phyloP scores from a whole-genome alignment of 148 eudicot genomes.

The Fagopyrum tataricum region DNA sequence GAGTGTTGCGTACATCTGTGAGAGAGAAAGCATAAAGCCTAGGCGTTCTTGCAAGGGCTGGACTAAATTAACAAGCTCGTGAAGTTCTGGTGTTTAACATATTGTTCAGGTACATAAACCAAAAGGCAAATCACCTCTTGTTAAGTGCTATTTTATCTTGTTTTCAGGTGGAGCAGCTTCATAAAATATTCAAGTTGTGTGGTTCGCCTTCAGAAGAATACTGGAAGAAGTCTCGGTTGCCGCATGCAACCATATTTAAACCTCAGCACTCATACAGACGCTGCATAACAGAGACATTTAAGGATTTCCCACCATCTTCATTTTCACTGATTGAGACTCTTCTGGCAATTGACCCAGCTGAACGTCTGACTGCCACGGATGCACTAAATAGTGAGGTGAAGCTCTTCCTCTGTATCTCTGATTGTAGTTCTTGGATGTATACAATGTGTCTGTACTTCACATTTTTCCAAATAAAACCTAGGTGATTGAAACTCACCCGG shows the following conservation, averaged over 20 bases:
- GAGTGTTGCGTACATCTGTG: too few relatives aligned
- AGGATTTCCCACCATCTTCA: slow-evolving; percentile 72
- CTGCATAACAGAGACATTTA: slow-evolving; percentile 65
- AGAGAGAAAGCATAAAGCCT: too few relatives aligned
- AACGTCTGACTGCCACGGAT: slow-evolving; percentile 68
- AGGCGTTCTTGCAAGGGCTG: too few relatives aligned
- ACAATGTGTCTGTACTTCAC: not conserved
- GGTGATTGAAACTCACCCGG: not conserved
- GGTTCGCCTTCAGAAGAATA: slow-evolving; percentile 82
- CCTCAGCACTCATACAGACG: slow-evolving; percentile 79
- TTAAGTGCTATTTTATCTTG: not conserved
- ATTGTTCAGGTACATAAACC: not conserved
- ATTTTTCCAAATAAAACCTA: not conserved
- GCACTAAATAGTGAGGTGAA: slow-evolving; percentile 76
- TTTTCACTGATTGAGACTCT: slow-evolving; percentile 68
- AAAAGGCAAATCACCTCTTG: not conserved
- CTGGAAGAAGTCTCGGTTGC: slow-evolving; percentile 77
- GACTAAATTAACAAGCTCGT: not conserved
- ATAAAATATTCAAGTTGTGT: slow-evolving; percentile 80
- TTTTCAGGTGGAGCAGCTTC: slow-evolving; percentile 75
- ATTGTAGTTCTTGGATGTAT: not conserved
- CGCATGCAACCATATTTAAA: slow-evolving; percentile 76
- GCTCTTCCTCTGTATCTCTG: slow-evolving; percentile 6
- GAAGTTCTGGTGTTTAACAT: not conserved
- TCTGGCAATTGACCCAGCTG: slow-evolving; percentile 70